Conservation (phyloP, 768 basidiomycete species). For the Lanmaoa rubissima region DNA sequence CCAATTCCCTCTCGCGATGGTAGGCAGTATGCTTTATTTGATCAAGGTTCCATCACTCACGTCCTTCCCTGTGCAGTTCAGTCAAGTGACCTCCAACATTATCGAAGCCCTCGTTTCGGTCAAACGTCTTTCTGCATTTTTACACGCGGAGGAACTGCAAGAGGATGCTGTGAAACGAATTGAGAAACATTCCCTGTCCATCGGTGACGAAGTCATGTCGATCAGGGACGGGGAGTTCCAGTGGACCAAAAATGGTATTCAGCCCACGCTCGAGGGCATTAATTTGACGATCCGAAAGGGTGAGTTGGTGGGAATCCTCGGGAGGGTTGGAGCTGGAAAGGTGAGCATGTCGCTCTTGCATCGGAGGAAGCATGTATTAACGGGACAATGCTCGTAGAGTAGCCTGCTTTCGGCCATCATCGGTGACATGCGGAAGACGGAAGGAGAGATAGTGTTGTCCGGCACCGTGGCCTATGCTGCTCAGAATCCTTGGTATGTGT, state of each 20-base stretch:
- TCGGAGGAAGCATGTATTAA: not conserved
- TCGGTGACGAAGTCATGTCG: constrained; percentile 68
- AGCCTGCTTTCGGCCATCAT: constrained; percentile 78
- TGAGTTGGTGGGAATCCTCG: constrained; percentile 80
- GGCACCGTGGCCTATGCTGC: constrained; percentile 81
- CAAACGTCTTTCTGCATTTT: constrained; percentile 71
- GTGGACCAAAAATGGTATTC: constrained; percentile 62
- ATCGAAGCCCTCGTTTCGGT: constrained; percentile 87
- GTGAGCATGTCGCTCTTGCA: constrained; percentile 32
- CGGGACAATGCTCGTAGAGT: constrained; percentile 40
- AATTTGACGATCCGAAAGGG: constrained; percentile 76
- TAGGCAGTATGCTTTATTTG: constrained; percentile 26
- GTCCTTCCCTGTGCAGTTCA: constrained; percentile 43
- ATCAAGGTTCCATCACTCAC: constrained; percentile 1
- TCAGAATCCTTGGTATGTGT: constrained; percentile 77
- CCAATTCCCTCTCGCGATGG: constrained; percentile 84
- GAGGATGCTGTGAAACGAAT: constrained; percentile 64
- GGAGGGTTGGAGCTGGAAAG: constrained; percentile 92
- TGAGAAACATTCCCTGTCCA: constrained; percentile 38
- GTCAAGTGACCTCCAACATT: constrained; percentile 72
- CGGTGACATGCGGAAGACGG: constrained; percentile 78
- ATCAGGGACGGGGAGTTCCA: constrained; percentile 78
- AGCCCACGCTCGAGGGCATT: constrained; percentile 71
- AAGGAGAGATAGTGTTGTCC: constrained; percentile 67
- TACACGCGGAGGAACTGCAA: constrained; percentile 80